Base-by-base conservation (phyloP, 306 rosid genomes). In the Rosa lucieae region DNA sequence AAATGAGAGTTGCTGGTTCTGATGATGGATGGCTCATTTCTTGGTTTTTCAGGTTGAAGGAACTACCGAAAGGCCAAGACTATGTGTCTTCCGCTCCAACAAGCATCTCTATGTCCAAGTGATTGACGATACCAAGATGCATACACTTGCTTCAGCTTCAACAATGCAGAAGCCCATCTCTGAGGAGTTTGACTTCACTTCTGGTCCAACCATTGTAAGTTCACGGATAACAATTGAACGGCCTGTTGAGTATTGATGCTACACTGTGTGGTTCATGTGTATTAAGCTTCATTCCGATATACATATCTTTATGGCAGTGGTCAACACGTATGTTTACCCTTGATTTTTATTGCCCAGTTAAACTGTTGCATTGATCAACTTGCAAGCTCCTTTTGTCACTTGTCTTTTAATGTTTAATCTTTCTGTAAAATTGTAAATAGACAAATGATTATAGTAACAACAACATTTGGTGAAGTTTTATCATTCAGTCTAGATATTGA, bases 61-160 rank as follows among this genome's bases (percentile, higher is more conserved):
- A 82, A 93, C 98, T 77, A 66, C 98, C 0, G 98, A 96, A 85
- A 88, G 99, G 88, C 99, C 99, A 69, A 86, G 99, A 82, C 80
- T 96, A 81, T 81, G 91, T 15, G 96, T 96, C 47, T 96, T 88
- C 86, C 96, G 98, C 47, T 96, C 99, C 82, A 91, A 96, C 89
- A 91, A 96, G 82, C 99, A 96, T 82, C 81, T 96, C 43, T 91
- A 79, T 53, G 99, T 90, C 80, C 99, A 96, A 86, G 99, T 96
- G 82, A 96, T 96, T 55, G 99, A 96, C 77, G 99, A 93, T 85
- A 84, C 91, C 80, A 91, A 87, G 67, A 96, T 93, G 98, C 97
- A 89, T 72, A 96, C 99, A 0, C 94, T 96, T 78, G 97, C 98
- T 75, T 85, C 99, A 6, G 97, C 86, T 88, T 96, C 99, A 29